These are phyloP conservation scores for Byssochlamys sp. DNA, from an alignment of 2,329 filamentous ascomycete genomes.

Conservation along the genomic window DNA sequence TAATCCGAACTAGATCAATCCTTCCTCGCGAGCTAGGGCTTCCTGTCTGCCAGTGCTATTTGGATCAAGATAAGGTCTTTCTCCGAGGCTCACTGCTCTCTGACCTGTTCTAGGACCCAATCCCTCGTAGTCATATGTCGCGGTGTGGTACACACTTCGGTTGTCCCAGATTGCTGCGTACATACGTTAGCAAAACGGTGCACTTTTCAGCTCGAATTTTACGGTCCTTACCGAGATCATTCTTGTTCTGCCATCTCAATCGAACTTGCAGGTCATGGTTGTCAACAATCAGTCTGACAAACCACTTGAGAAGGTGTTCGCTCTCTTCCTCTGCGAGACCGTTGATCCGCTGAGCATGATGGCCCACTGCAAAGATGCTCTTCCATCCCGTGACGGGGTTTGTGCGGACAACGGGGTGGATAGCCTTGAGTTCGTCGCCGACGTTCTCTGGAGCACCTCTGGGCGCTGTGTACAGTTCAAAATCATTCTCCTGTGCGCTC, in stretches of 20 bases:
- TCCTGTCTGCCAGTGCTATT: slow-evolving; percentile 20
- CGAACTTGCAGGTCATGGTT: slow-evolving; percentile 36
- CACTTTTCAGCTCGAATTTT: background rate
- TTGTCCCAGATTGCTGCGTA: slow-evolving; percentile 49
- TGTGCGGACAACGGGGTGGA: slow-evolving; percentile 40
- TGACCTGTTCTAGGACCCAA: slow-evolving; percentile 42
- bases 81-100: slow-evolving; percentile 45
- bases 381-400: slow-evolving; percentile 41
- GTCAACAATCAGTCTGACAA: slow-evolving; percentile 28
- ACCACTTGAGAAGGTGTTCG: slow-evolving; percentile 23
- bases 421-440: slow-evolving; percentile 42
- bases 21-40: background rate
- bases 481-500: slow-evolving; percentile 21
- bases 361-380: slow-evolving; percentile 26
- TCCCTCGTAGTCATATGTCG: slow-evolving; percentile 43
- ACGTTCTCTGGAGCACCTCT: slow-evolving; percentile 49
- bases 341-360: slow-evolving; percentile 24
- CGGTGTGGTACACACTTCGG: slow-evolving; percentile 46
- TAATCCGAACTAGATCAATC: background rate
- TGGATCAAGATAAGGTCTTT: slow-evolving; percentile 47
- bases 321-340: slow-evolving; percentile 24
- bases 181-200: background rate
- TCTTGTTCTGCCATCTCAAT: slow-evolving; percentile 27
- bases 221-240: slow-evolving; percentile 31
- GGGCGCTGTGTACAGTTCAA: slow-evolving; percentile 19